A percentile compares a stretch with the other conserved stretches of the same genome.
Conservation (phyloP, 2,329 filamentous ascomycete species). For the Xylaria sp. region DNA sequence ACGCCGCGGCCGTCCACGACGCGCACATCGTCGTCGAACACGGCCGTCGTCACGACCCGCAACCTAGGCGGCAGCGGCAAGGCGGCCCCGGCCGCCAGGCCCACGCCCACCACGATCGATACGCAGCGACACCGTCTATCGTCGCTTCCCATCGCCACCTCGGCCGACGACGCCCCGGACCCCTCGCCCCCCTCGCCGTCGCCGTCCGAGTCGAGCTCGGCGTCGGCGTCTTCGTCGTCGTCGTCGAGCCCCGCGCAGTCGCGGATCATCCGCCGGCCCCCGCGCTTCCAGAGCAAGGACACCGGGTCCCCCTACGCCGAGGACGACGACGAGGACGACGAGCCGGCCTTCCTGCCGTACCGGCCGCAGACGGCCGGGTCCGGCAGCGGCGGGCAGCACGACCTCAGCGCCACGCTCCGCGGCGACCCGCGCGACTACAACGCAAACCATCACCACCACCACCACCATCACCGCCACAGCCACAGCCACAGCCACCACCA, state of each 20-base stretch:
- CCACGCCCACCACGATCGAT: conserved; percentile 29
- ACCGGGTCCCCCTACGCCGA: conserved; percentile 43
- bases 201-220: conserved; percentile 42
- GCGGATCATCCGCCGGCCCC: conserved; percentile 62
- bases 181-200: conserved; percentile 47
- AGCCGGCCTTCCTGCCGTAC: conserved; percentile 59
- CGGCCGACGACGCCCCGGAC: conserved; percentile 39
- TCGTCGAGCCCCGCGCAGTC: conserved; percentile 58
- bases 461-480: no score
- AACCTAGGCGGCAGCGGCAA: conserved; percentile 40
- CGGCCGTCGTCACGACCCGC: conserved; percentile 39
- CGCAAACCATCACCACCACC: conserved; percentile 37
- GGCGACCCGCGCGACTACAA: conserved; percentile 46
- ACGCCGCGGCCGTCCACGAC: conserved; percentile 50
- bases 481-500: no score
- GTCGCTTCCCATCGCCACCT: conserved; percentile 46
- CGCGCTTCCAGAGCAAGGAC: conserved; percentile 50
- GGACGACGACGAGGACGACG: conserved; percentile 59
- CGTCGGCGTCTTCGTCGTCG: conserved; percentile 37
- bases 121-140: conserved; percentile 47
- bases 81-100: conserved; percentile 38
- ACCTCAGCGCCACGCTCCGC: conserved; percentile 57
- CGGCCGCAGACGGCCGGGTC: conserved; percentile 36
- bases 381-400: conserved; percentile 38
- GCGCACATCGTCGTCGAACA: conserved; percentile 53